These are phyloP conservation scores for Apiotrichum domesticum DNA, from an alignment of 1,284 basidiomycete genomes.

Conservation along the genomic window DNA sequence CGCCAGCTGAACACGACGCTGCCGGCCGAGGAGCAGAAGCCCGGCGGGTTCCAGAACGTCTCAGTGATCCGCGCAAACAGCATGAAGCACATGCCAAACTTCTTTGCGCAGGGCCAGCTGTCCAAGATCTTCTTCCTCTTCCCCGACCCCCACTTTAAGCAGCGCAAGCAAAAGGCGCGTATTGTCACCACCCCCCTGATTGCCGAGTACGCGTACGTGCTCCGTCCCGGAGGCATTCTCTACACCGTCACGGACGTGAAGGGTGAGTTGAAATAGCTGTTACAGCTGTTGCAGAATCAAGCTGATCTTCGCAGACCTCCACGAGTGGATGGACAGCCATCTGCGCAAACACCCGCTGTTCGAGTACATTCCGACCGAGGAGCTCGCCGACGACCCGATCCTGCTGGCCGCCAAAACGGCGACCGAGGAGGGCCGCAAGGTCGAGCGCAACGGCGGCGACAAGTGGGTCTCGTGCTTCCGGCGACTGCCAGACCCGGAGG, in stretches of 20 bases:
- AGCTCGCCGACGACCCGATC: constrained; percentile 59
- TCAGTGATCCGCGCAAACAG: constrained; percentile 92
- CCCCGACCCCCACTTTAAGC: constrained; percentile 98
- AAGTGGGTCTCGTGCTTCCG: constrained; percentile 57
- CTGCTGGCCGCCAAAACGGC: constrained; percentile 73
- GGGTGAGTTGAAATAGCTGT: constrained; percentile 25
- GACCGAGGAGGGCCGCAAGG: constrained; percentile 97
- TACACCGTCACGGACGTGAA: constrained; percentile 98
- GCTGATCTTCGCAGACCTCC: constrained; percentile 56
- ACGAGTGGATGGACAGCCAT: constrained; percentile 92
- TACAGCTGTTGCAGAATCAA: too few species aligned
- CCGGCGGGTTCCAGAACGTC: constrained; percentile 75
- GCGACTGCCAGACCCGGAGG: constrained; percentile 25
- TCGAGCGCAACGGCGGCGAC: constrained; percentile 80
- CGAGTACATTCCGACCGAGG: constrained; percentile 66
- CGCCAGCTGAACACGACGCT: constrained; percentile 55
- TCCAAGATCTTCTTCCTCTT: constrained; percentile 96
- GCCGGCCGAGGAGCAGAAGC: constrained; percentile 27
- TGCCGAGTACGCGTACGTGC: constrained; percentile 84
- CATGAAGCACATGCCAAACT: constrained; percentile 99
- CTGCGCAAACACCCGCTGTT: constrained; percentile 82
- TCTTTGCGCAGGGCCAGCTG: constrained; percentile 84
- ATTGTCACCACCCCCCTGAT: constrained; percentile 93
- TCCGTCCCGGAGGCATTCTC: constrained; percentile 83
- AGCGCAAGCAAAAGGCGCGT: constrained; percentile 90